A percentile compares a stretch with the other conserved stretches of the same genome.
These are phyloP conservation scores for Sicyos baderoa DNA, from an alignment of 306 rosid species.

Conservation along the genomic window DNA sequence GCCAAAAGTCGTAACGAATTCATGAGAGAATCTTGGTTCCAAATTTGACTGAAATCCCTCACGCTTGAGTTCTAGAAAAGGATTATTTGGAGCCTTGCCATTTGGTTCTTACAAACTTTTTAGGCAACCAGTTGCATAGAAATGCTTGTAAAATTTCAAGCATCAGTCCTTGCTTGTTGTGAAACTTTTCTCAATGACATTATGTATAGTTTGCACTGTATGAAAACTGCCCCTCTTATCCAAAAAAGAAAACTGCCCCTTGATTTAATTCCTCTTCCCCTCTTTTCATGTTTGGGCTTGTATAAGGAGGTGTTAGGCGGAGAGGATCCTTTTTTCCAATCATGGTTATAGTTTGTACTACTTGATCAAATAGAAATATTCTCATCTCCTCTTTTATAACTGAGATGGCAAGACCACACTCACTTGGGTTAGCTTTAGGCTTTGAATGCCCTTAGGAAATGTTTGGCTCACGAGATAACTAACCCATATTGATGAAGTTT, in stretches of 20 bases:
- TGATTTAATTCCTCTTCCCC: neutral
- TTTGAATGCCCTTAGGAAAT: neutral
- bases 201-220: too few species aligned
- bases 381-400: neutral
- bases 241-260: neutral
- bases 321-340: neutral
- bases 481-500: neutral
- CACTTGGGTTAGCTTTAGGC: neutral
- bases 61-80: neutral
- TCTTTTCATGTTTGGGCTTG: neutral
- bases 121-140: neutral
- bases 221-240: neutral
- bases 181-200: neutral
- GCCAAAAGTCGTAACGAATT: neutral
- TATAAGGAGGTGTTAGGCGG: neutral
- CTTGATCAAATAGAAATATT: neutral
- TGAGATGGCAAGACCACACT: neutral
- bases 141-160: neutral
- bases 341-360: neutral
- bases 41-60: neutral
- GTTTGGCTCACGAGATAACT: neutral
- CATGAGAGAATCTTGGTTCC: neutral
- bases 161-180: neutral
- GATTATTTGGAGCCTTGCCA: neutral
- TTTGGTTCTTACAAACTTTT: neutral